A percentile compares a stretch with the other conserved stretches of the same genome.
phyloP scores from a whole-genome alignment of 306 rosid species.

The Gillenia trifoliata region DNA sequence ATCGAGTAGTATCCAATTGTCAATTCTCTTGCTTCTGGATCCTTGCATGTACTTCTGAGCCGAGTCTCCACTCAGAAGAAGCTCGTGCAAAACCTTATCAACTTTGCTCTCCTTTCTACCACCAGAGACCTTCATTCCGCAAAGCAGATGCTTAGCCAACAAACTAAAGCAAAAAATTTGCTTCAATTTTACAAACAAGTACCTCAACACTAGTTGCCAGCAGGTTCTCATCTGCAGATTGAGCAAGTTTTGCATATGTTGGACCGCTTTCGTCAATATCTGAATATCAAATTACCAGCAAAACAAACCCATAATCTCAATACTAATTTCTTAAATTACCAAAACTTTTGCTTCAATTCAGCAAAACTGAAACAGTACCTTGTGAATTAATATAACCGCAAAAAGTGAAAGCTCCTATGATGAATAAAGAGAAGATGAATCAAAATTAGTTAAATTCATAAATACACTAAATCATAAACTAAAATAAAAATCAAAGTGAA shows the following conservation, averaged over 20 bases:
- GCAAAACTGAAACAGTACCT: slow-evolving; percentile 32
- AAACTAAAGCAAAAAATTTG: neutral
- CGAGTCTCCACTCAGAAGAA: slow-evolving; percentile 66
- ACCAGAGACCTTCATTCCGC: slow-evolving; percentile 37
- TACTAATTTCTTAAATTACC: neutral
- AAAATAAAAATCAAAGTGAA: neutral
- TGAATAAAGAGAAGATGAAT: slow-evolving; percentile 1
- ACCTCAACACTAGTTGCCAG: slow-evolving; percentile 44
- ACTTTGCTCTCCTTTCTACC: slow-evolving; percentile 41
- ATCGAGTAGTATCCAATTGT: slow-evolving; percentile 74
- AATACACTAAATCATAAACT: neutral
- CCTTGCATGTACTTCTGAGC: slow-evolving; percentile 69
- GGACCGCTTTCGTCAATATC: slow-evolving; percentile 50
- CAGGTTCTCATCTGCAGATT: slow-evolving; percentile 47
- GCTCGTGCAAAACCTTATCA: slow-evolving; percentile 46
- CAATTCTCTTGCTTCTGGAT: slow-evolving; percentile 57
- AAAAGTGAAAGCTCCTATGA: slow-evolving; percentile 43
- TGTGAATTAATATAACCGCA: slow-evolving; percentile 35
- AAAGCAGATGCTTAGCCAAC: slow-evolving; percentile 12
- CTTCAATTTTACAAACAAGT: neutral
- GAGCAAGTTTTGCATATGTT: slow-evolving; percentile 49
- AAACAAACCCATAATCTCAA: neutral
- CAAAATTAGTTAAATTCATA: slow-evolving; percentile 16
- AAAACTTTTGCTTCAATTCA: neutral
- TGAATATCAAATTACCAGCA: slow-evolving; percentile 27